Conservation (phyloP, 345 rosid genomes). For the Lepidium sativum region DNA sequence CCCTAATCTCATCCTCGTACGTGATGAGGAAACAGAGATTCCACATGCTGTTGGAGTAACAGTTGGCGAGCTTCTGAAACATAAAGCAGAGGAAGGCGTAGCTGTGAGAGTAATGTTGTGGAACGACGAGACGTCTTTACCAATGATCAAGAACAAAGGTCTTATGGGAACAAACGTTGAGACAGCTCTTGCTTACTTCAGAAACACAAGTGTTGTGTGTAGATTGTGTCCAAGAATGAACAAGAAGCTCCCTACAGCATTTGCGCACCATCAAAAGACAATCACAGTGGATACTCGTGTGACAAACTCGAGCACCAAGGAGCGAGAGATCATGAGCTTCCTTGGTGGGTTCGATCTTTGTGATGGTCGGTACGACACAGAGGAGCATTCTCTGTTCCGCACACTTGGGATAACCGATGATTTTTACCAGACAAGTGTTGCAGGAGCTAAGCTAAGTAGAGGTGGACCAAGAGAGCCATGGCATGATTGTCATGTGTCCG, state of each 20-base stretch:
- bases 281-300: constrained; percentile 49
- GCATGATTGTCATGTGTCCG: constrained; percentile 75
- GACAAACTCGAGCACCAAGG: constrained; percentile 16
- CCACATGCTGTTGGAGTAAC: constrained; percentile 59
- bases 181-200: constrained; percentile 57
- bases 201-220: constrained; percentile 55
- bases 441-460: constrained; percentile 55
- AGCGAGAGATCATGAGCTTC: constrained; percentile 70
- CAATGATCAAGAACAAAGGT: constrained; percentile 72
- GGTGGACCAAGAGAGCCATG: constrained; percentile 96
- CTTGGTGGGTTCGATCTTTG: constrained; percentile 81
- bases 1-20: constrained; percentile 69
- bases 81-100: constrained; percentile 76
- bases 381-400: constrained; percentile 69
- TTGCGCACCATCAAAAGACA: constrained; percentile 86
- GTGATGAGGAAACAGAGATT: constrained; percentile 53
- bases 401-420: constrained; percentile 43
- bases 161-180: constrained; percentile 68
- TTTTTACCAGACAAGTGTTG: constrained; percentile 64
- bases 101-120: constrained; percentile 84
- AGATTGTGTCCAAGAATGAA: constrained; percentile 59
- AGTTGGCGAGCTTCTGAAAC: constrained; percentile 61
- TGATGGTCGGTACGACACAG: constrained; percentile 75
- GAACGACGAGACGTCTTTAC: constrained; percentile 79
- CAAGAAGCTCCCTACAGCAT: constrained; percentile 63